Base-by-base conservation (phyloP, 1,139 yeast species). In the Candida tetrigidarum region DNA sequence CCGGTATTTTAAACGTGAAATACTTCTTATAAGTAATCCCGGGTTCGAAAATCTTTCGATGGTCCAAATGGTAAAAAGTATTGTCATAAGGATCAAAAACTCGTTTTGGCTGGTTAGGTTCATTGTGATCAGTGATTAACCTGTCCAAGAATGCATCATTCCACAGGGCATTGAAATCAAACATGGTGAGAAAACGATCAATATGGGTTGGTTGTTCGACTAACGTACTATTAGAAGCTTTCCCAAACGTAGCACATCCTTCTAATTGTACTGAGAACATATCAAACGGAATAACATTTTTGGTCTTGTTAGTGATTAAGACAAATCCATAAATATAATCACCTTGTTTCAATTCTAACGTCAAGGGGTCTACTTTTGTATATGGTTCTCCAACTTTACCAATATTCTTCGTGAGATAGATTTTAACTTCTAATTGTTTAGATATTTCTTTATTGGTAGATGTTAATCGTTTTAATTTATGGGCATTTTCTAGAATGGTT, bases 141-240 rank as follows among this genome's bases (percentile, higher is more conserved):
- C 70, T 47, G 48, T 69, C 74, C 25, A 69, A 57, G 42, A 53
- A 57, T 0, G 66, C 75, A 46, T 70, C 76, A 45, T 66, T 69
- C 74, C 75, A 71, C 30, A 71, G 67, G 4, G 76, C 77, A 46
- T 63, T 64, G 53, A 69, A 70, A 51, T 71, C 76, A 50, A 71
- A 69, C 76, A 71, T 69, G 41, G 63, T 67, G 18, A 70, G 55
- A 46, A 71, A 69, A 41, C 51, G 41, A 15, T 39, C 42, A 16
- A 50, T 47, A 23, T 47, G 46, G 5, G 45, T 30, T 2, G 52
- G 50, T 19, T 45, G 51, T 36, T 49, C 51, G 9, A 50, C 51
- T 12, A 51, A 34, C 4, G 52, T 34, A n/a, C 43, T 48, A 22
- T 43, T 47, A 10, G 44, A 43, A 14, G 41, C 45, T 20, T 44